Conservation (phyloP, 768 basidiomycete species). For the Rhizopogon salebrosus region DNA sequence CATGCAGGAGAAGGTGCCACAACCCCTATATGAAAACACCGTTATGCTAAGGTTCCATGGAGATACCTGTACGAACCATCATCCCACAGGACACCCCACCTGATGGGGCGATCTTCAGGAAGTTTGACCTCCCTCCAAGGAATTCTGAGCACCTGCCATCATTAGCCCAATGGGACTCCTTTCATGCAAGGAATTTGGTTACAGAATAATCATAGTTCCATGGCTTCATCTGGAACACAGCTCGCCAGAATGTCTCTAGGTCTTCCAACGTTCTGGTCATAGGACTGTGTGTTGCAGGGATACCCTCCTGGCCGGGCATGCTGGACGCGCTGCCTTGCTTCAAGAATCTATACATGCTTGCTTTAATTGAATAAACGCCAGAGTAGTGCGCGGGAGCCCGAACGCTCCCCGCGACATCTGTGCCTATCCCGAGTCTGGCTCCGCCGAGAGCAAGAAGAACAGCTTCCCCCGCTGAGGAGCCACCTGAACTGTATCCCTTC, state of each 20-base stretch:
- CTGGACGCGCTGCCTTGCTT: constrained; percentile 41
- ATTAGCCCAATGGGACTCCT: background rate
- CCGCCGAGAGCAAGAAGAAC: constrained; percentile 59
- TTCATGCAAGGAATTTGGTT: constrained; percentile 4
- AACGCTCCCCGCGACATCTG: constrained; percentile 67
- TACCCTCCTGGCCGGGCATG: constrained; percentile 51
- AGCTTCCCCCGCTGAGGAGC: constrained; percentile 64
- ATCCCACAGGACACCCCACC: constrained; percentile 62
- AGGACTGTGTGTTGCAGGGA: constrained; percentile 51
- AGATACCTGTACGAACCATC: constrained; percentile 38
- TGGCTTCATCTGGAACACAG: constrained; percentile 53
- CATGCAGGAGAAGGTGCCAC: constrained; percentile 58
- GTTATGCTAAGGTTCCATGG: background rate
- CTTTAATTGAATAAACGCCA: constrained; percentile 56
- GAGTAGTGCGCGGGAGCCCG: constrained; percentile 64
- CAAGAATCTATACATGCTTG: constrained; percentile 54
- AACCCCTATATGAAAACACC: constrained; percentile 38
- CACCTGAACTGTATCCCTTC: constrained; percentile 49
- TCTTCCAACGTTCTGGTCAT: constrained; percentile 61
- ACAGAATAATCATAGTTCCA: constrained; percentile 62
- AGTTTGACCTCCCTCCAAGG: constrained; percentile 35
- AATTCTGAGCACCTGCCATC: constrained; percentile 26
- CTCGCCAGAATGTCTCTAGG: constrained; percentile 60
- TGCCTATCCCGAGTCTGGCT: constrained; percentile 58
- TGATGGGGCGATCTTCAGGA: constrained; percentile 43